phyloP scores from a whole-genome alignment of 768 basidiomycete genomes.

The Macrolepiota albuminosa region DNA sequence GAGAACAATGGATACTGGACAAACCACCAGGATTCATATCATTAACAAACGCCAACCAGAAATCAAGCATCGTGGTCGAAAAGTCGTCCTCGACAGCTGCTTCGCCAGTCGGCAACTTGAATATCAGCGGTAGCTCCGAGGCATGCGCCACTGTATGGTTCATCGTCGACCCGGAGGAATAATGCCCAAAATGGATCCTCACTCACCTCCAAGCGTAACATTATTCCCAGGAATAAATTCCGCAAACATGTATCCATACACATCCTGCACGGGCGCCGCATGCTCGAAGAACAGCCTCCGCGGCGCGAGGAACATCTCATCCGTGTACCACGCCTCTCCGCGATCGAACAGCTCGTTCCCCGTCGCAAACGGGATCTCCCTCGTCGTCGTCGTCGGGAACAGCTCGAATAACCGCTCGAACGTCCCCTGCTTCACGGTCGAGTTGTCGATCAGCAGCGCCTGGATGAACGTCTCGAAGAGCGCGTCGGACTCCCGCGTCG shows the following conservation, averaged over 20 bases:
- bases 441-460: conserved; percentile 46
- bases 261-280: conserved; percentile 40
- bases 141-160: conserved; percentile 26
- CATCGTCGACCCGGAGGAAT: neutral
- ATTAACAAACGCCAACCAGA: conserved; percentile 52
- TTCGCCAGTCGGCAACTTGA: conserved; percentile 37
- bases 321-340: conserved; percentile 53
- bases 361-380: conserved; percentile 40
- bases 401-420: conserved; percentile 31
- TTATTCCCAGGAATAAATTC: conserved; percentile 56
- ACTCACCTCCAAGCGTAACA: conserved; percentile 41
- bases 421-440: conserved; percentile 36
- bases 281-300: conserved; percentile 46
- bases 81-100: conserved; percentile 37
- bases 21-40: conserved; percentile 53
- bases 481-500: conserved; percentile 31
- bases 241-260: conserved; percentile 50
- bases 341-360: conserved; percentile 58
- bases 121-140: conserved; percentile 44
- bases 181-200: neutral
- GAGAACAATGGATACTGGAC: conserved; percentile 4
- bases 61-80: conserved; percentile 43
- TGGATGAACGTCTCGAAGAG: conserved; percentile 46
- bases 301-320: conserved; percentile 50
- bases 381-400: conserved; percentile 43